Base-by-base conservation (phyloP, 345 rosid species). In the Hypericum androsaemum region DNA sequence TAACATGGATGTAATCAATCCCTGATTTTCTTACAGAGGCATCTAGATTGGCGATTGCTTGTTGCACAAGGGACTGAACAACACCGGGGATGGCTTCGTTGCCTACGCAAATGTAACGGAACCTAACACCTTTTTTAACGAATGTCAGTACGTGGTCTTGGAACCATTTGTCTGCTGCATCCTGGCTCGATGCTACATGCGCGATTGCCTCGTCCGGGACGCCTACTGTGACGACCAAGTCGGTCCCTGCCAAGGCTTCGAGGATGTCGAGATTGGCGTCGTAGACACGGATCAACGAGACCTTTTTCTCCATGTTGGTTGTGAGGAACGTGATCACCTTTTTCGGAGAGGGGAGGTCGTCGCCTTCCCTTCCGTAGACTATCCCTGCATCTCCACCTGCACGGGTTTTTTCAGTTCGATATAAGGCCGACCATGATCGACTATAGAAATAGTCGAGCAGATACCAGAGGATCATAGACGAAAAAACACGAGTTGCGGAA, bases 351-450 rank as follows among this genome's bases (percentile, higher is more conserved):
- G 63, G 66, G 38, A 67, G 66, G 52, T 42, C 57, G 66, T 61
- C 48, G 22, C 63, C 66, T 0, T 50, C 42, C 12, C 56, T 61
- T 16, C 63, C 60, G 38, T 61, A 47, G 12, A 46, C 48, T 15
- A 67, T 42, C 16, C 71, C 56, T 28, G 16, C 47, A 57, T 67
- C 66, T 11, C 58, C 63, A 13, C 71, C 71, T 61, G 47, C 42
- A 28, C 32, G 32, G 4, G 32, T 22, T 22, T 22, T 22, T 22
- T 22, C 32, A 4, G 32, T 22, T 22, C 32, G 32, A 22, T 22
- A 22, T 22, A 22, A 22, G 32, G 32, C 32, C 32, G 4, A 22
- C 32, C 32, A 22, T 22, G 32, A 22, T 22, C 32, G 32, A 22
- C 2, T 22, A 22, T 4, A 22, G 32, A 22, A 22, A 22, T 22